These are phyloP conservation scores for Hyphodiscus sp. DNA, from an alignment of 2,329 filamentous ascomycete genomes.

Conservation along the genomic window DNA sequence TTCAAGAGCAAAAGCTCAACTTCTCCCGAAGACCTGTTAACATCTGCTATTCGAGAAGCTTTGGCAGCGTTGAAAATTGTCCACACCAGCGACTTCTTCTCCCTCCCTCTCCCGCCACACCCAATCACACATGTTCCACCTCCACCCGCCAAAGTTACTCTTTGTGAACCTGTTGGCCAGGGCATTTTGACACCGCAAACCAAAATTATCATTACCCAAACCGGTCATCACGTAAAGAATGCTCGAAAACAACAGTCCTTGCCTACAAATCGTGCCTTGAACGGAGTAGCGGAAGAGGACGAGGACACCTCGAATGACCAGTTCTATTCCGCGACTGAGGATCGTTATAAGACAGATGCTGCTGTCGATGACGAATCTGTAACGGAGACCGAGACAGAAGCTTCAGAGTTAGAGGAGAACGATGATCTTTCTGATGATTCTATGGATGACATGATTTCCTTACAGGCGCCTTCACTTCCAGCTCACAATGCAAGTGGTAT, in stretches of 20 bases:
- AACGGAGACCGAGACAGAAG: constrained; percentile 55
- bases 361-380: constrained; percentile 54
- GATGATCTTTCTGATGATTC: constrained; percentile 84
- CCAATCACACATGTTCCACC: constrained; percentile 80
- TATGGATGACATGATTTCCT: constrained; percentile 86
- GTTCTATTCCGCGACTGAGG: constrained; percentile 88
- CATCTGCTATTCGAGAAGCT: constrained; percentile 64
- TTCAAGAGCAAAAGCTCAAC: constrained; percentile 29
- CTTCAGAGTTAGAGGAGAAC: constrained; percentile 54
- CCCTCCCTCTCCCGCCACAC: constrained; percentile 73
- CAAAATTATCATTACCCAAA: constrained; percentile 72
- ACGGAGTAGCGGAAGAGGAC: constrained; percentile 55
- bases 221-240: constrained; percentile 49
- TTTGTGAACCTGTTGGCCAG: constrained; percentile 94
- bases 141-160: constrained; percentile 77
- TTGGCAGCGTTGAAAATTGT: constrained; percentile 68
- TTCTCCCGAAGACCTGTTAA: constrained; percentile 51
- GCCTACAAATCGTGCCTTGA: constrained; percentile 45
- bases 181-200: constrained; percentile 72
- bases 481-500: constrained; percentile 73
- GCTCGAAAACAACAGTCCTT: constrained; percentile 40
- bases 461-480: constrained; percentile 72
- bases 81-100: constrained; percentile 74
- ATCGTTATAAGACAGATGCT: constrained; percentile 52
- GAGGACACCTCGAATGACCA: constrained; percentile 85